Conservation (phyloP, 805 yeast genomes). For the Nakazawaea wickerhamii region DNA sequence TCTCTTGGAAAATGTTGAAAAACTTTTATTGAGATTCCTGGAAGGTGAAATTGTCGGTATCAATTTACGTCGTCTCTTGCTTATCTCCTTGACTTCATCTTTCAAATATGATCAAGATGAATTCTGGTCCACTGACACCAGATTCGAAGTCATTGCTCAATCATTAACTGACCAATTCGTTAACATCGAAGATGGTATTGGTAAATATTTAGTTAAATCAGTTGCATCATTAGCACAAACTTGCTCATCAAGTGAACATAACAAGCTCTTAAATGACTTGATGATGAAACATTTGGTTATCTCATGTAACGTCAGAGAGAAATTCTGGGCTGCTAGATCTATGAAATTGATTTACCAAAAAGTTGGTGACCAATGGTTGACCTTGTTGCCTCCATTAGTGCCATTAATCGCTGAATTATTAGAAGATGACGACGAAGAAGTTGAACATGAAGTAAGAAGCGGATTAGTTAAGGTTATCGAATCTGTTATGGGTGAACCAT, state of each 20-base stretch:
- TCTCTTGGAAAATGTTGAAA: conserved; percentile 66
- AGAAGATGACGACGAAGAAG: conserved; percentile 93
- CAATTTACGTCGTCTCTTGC: conserved; percentile 64
- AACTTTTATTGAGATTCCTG: conserved; percentile 46
- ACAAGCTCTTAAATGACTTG: conserved; percentile 64
- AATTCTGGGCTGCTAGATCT: conserved; percentile 75
- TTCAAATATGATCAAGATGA: conserved; percentile 90
- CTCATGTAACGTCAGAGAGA: conserved; percentile 49
- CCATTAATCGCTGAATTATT: conserved; percentile 93
- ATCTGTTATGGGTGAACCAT: conserved; percentile 88
- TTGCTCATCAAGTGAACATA: conserved; percentile 62
- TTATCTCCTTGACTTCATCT: conserved; percentile 70
- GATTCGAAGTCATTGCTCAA: conserved; percentile 68
- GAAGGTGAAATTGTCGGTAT: conserved; percentile 38
- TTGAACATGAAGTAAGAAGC: conserved; percentile 84
- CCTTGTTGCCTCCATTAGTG: conserved; percentile 86
- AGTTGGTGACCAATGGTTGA: conserved; percentile 93
- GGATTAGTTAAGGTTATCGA: conserved; percentile 91
- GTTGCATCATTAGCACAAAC: conserved; percentile 65
- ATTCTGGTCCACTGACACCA: conserved; percentile 85
- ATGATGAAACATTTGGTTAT: conserved; percentile 66
- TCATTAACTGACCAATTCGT: conserved; percentile 62
- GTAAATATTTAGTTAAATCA: conserved; percentile 76
- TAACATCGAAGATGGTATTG: conserved; percentile 66
- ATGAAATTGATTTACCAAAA: conserved; percentile 80